These are phyloP conservation scores for Pontederia crassipes DNA, from an alignment of 176 grass and related monocot species.

Conservation along the genomic window DNA sequence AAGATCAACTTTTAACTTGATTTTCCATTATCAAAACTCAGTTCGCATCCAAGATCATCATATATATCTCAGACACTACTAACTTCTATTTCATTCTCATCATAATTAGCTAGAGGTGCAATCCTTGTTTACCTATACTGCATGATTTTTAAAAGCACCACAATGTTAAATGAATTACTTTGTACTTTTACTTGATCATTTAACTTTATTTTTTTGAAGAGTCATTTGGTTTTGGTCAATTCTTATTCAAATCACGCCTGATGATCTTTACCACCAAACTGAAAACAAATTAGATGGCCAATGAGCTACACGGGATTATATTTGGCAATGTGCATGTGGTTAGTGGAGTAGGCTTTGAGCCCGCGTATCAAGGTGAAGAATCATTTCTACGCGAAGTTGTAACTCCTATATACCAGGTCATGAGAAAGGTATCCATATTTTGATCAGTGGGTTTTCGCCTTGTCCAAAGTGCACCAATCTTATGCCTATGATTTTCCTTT, in stretches of 20 bases:
- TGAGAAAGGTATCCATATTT: constrained; percentile 44
- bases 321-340: not conserved
- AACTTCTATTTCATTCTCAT: no score
- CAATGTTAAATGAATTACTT: no score
- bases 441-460: constrained; percentile 1
- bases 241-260: constrained; percentile 5
- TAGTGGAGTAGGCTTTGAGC: constrained; percentile 16
- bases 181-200: no score
- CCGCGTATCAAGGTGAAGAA: constrained; percentile 28
- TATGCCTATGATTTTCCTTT: not conserved
- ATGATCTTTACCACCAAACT: not conserved
- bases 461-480: not conserved
- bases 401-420: constrained; percentile 57
- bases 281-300: constrained; percentile 59
- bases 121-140: no score
- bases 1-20: no score
- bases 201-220: not conserved
- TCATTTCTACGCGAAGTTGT: constrained; percentile 66
- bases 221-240: not conserved
- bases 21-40: no score
- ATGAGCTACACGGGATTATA: constrained; percentile 45
- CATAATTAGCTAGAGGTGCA: no score
- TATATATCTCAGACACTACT: no score
- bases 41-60: no score
- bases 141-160: no score